Conservation (phyloP, 352 stramenopile genomes). For the Pythium coloratum region DNA sequence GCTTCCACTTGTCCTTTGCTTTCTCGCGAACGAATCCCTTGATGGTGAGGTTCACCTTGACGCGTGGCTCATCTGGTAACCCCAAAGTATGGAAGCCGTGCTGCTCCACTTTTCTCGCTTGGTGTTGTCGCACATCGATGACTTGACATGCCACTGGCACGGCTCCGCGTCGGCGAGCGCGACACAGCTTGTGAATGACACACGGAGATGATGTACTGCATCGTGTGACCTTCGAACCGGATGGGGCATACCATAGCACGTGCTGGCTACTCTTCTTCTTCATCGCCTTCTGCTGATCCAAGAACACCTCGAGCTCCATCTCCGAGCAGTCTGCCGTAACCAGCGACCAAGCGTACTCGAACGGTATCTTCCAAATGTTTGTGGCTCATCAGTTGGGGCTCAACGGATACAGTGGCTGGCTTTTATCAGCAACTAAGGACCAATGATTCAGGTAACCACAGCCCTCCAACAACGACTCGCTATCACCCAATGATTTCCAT, state of each 20-base stretch:
- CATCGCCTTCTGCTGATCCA: neutral
- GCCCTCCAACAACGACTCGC: too few relatives aligned
- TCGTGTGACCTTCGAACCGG: neutral
- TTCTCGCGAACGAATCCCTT: constrained; percentile 6
- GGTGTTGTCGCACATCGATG: neutral
- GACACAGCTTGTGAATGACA: neutral
- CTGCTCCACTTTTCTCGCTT: neutral
- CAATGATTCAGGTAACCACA: too few relatives aligned
- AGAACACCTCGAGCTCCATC: neutral
- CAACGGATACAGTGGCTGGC: too few relatives aligned
- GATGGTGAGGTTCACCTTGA: neutral
- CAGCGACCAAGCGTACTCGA: neutral
- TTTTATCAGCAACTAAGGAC: too few relatives aligned
- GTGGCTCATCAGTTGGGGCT: too few relatives aligned
- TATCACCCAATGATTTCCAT: too few relatives aligned
- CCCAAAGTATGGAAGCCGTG: neutral
- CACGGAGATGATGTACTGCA: constrained; percentile 3
- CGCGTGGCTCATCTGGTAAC: neutral
- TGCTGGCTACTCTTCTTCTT: constrained; percentile 10
- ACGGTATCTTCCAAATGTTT: neutral
- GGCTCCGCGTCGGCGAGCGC: neutral
- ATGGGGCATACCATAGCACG: neutral
- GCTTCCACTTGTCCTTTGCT: neutral
- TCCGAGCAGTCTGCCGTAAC: constrained; percentile 6
- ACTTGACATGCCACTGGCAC: neutral